Base-by-base conservation (phyloP, 148 eudicot genomes). In the Vaccinium macrocarpon region DNA sequence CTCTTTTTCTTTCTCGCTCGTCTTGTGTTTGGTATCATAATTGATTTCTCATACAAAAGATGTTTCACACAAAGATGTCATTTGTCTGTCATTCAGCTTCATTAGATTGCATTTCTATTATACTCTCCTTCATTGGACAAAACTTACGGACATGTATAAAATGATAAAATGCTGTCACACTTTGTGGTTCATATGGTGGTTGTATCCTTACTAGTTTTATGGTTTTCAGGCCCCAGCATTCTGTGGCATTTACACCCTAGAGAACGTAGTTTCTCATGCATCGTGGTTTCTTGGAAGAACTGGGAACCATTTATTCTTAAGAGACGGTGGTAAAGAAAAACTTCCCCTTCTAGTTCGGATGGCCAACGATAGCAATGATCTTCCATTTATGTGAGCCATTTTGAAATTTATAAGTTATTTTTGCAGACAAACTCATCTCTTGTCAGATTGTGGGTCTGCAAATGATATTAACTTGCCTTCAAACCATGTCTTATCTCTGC, bases 271-370 rank as follows among this genome's bases (percentile, higher is more conserved):
- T 49, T 90, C 91, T 16, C 88, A 53, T 56, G 76, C 91, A 25
- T 92, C 98, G 8, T 89, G 94, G 92, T 29, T 91, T 62, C 92
- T 97, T 57, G 94, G 97, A 16, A 93, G 93, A 91, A 88, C 95
- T 1, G 97, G 97, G 48, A 90, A 88, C 84, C 98, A 97, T 88
- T 90, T 94, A 73, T 92, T 93, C 83, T 86, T 97, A 89, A 87
- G 89, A 5, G 98, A 97, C 82, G 81, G 82, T 55, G 92, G 91
- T 72, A 86, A 88, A 55, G 96, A 92, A 82, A 91, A 90, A 76
- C 90, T 92, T 51, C 99, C 99, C 50, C 93, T 97, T 79, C 90
- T 97, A 81, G 88, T 97, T 83, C 90, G 85, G 83, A 97, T 97
- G 99, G 93, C 80, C 66, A 86, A 80, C 68, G 96, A 97, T 71